Percentiles rank a stretch among this genome's conserved stretches.
These are phyloP conservation scores for Colletotrichum sp. DNA, from an alignment of 2,329 filamentous ascomycete species.

Conservation along the genomic window DNA sequence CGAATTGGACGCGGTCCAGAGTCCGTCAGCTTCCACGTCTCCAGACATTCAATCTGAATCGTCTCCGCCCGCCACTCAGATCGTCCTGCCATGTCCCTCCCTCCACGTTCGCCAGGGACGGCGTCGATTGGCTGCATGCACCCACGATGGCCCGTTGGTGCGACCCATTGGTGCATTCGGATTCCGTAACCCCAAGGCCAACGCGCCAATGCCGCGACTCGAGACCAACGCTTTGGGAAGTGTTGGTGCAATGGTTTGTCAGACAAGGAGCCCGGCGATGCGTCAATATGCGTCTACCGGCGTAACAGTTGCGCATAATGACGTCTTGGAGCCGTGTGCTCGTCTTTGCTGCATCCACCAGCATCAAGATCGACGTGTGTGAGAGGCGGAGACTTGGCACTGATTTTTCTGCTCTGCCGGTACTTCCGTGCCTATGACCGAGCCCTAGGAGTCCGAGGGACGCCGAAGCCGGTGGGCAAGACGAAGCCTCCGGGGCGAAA, in stretches of 20 bases:
- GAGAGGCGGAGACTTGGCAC: not conserved
- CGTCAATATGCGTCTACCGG: not conserved
- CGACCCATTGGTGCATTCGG: slow-evolving; percentile 12
- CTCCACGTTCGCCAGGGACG: slow-evolving; percentile 5
- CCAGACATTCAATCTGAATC: not conserved
- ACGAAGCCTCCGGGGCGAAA: not conserved
- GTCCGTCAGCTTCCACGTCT: not conserved
- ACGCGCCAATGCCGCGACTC: not conserved
- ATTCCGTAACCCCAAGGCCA: not conserved
- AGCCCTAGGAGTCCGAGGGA: not conserved
- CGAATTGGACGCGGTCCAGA: not conserved
- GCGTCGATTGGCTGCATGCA: slow-evolving; percentile 9
- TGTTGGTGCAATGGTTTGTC: not conserved
- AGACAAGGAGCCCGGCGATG: not conserved
- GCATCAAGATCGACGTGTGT: not conserved
- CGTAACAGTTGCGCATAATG: not conserved
- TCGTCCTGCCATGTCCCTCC: not conserved
- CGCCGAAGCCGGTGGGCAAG: not conserved
- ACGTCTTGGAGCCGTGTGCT: not conserved
- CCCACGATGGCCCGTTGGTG: slow-evolving; percentile 11
- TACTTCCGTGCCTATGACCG: not conserved
- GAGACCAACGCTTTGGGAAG: not conserved
- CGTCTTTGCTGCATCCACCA: not conserved
- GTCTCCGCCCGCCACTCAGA: not conserved
- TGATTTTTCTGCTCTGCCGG: not conserved